Base-by-base conservation (phyloP, 75 land plant species). In the Isoetes taiwanensis region DNA sequence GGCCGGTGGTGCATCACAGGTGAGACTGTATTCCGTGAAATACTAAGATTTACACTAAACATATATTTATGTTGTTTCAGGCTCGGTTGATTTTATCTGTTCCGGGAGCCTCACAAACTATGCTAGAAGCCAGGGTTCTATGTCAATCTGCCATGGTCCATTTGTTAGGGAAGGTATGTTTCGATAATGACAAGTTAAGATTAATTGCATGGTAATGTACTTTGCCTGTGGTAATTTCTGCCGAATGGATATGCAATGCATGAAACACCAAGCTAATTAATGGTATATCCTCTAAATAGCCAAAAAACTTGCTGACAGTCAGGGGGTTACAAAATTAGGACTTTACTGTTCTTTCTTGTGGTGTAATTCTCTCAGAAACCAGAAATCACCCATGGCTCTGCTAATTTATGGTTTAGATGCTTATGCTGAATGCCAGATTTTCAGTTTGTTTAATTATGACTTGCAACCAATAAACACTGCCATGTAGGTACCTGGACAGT, bases 1-100 rank as follows among this genome's bases (percentile, higher is more conserved):
- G 42, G 41, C 88, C 42, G 87, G 97, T 30, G 97, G 97, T 1
- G 97, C 87, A 17, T 83, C 97, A 41, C 87, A 85, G 83, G 96
- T 88, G 11, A 21, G 1, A 24, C 10, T 40, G 50, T n/a, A 6
- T 21, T 33, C 2, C 58, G 3, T 3, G 3, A 34, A 30, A 33
- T 3, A 24, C 27, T 34, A 57, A 24, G 26, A 14, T 14, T 37
- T 37, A 14, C 39, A 10, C 14, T 48, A 21, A 16, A 21, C 52
- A 16, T 8, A 48, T 16, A 48, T 9, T 48, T n/a, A 27, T 26
- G 54, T 28, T 25, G 17, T 63, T 64, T 2, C 71, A 89, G 96
- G 84, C 84, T 90, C 16, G 93, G 97, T 12, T 83, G 82, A 84
- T 62, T 38, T 58, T 82, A 52, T 82, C 93, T 1, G 76, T 80